A percentile compares a stretch with the other conserved stretches of the same genome.
Conservation (phyloP, 1,284 basidiomycete species). For the Cystobasidium slooffiae region DNA sequence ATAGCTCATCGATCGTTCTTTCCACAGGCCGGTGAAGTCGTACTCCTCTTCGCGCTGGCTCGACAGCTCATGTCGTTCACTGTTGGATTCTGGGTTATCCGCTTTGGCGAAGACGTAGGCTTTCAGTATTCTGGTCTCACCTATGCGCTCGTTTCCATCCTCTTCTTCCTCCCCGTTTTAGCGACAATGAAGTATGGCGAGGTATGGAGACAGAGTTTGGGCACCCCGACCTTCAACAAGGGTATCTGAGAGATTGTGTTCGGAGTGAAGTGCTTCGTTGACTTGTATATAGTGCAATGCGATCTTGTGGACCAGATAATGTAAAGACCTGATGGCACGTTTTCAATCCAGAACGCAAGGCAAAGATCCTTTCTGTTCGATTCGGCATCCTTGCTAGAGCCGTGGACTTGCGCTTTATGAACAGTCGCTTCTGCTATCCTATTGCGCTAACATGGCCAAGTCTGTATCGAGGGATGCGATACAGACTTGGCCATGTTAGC, state of each 20-base stretch:
- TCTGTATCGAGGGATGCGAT: too few species aligned
- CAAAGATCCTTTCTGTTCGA: too few species aligned
- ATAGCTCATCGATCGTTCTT: background rate
- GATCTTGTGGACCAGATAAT: too few species aligned
- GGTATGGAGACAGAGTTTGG: conserved; percentile 27
- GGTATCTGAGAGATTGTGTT: conserved; percentile 13
- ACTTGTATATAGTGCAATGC: background rate
- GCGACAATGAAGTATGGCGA: conserved; percentile 31
- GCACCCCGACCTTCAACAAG: conserved; percentile 26
- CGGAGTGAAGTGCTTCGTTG: background rate
- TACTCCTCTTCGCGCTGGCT: conserved; percentile 17
- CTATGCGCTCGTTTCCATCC: conserved; percentile 27
- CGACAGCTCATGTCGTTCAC: conserved; percentile 34
- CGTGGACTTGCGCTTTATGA: too few species aligned
- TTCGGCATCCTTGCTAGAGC: too few species aligned
- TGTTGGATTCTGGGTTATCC: conserved; percentile 38
- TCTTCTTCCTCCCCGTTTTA: conserved; percentile 33
- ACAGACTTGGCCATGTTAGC: too few species aligned
- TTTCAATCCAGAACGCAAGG: too few species aligned
- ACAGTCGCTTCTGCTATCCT: too few species aligned
- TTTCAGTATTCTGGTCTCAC: conserved; percentile 38
- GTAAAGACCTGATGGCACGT: too few species aligned
- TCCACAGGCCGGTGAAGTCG: conserved; percentile 28
- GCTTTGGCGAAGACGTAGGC: conserved; percentile 40
- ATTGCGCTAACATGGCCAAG: too few species aligned